Evolutionary conservation across 2,329 filamentous ascomycete species (phyloP), one percentile per base, ranked within the genome.

Genomic region (Xylaria sp.): DNA sequence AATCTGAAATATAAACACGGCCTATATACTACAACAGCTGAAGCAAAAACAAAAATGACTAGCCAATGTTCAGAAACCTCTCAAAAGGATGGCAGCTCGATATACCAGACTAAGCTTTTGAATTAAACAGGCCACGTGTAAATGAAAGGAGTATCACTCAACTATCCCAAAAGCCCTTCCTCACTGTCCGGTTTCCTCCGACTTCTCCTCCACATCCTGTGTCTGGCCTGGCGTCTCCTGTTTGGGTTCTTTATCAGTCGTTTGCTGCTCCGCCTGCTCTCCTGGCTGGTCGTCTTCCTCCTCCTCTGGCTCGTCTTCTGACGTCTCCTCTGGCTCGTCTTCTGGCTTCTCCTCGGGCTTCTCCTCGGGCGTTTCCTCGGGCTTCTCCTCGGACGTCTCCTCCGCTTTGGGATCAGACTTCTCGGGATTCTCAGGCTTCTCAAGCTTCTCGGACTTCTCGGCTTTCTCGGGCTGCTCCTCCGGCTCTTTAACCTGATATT

Each of bases 171-270:
- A 5, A 26, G n/a, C n/a, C n/a, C 16, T 22, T 18, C 20, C 18
- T 42, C 38, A 44, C 37, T 48, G 19, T n/a, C 42, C 22, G 7
- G 41, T 41, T 21, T 45, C 48, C 11, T 54, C n/a, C 3, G 34
- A 11, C 21, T 49, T 55, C 37, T 43, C 44, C 16, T 52, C 43
- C 19, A 48, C 45, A 37, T 37, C 39, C 16, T 47, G 45, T 48
- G 46, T 37, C 20, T 52, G 44, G 29, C 19, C 43, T 22, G 47
- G 29, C 17, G 26, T 39, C 16, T n/a, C 26, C 17, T 50, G 49
- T 37, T 56, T 39, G 9, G 52, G 24, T 18, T 51, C 44, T 38
- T 47, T 44, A 1, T 39, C 47, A 26, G 24, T 26, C 6, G 24
- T 5, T 11, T 26, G 24, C 6, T 26, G 6, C 20, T 46, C 46